phyloP scores from a whole-genome alignment of 169 alveolate species.

The Eimeria brunetti region DNA sequence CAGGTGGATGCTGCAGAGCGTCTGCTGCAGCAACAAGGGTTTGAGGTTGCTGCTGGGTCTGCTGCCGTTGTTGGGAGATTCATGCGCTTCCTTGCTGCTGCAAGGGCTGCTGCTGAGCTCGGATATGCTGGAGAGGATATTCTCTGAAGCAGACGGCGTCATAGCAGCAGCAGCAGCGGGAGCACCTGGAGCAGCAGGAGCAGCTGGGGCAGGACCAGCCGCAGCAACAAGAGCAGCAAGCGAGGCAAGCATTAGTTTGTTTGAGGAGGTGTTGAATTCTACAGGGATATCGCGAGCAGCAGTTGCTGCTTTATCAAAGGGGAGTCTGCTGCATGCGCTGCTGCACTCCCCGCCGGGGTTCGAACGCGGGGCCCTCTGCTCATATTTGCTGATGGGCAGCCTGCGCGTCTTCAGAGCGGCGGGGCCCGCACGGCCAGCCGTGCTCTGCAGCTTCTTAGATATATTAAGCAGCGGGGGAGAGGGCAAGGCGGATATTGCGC shows the following conservation, averaged over 20 bases:
- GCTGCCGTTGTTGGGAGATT: constrained; percentile 46
- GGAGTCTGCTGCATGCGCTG: constrained; percentile 4
- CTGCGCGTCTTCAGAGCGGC: constrained; percentile 30
- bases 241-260: not conserved
- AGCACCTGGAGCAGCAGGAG: constrained; percentile 9
- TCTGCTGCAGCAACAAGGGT: constrained; percentile 37
- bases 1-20: constrained; percentile 54
- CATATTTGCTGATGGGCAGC: constrained; percentile 7
- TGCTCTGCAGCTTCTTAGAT: constrained; percentile 27
- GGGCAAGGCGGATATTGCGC: not conserved
- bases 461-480: not conserved
- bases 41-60: constrained; percentile 46
- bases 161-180: constrained; percentile 19
- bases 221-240: not conserved
- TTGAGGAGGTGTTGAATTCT: constrained; percentile 31
- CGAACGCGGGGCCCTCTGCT: constrained; percentile 3
- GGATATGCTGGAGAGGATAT: not conserved
- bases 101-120: constrained; percentile 44
- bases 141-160: constrained; percentile 28
- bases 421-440: constrained; percentile 21
- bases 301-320: not conserved
- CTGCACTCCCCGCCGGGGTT: not conserved
- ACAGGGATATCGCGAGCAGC: constrained; percentile 28
- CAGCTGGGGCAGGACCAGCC: not conserved
- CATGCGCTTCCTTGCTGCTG: constrained; percentile 17